These are phyloP conservation scores for Elaeis guineensis DNA, from an alignment of 176 grass and related monocot species.

Conservation along the genomic window DNA sequence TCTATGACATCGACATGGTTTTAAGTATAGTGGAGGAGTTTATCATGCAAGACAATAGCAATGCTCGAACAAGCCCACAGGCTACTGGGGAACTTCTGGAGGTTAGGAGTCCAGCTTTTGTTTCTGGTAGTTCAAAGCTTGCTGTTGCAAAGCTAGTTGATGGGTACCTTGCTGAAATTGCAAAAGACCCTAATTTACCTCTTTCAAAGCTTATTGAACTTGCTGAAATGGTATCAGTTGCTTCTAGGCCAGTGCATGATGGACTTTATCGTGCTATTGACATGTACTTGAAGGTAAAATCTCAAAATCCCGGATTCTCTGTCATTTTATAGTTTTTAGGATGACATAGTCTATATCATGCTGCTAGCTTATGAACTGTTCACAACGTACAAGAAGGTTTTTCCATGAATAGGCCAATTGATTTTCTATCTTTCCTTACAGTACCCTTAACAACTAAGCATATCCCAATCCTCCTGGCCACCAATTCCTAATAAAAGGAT, in stretches of 20 bases:
- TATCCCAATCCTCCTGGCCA: too few relatives aligned
- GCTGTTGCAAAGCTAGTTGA: slow-evolving; percentile 75
- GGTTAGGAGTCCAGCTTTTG: slow-evolving; percentile 32
- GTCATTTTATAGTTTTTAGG: too few relatives aligned
- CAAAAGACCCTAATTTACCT: slow-evolving; percentile 72
- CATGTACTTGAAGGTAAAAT: slow-evolving; percentile 88
- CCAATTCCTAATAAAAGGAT: too few relatives aligned
- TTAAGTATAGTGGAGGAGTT: slow-evolving; percentile 66
- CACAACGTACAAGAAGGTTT: too few relatives aligned
- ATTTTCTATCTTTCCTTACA: too few relatives aligned
- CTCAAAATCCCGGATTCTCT: not conserved
- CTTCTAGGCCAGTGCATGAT: slow-evolving; percentile 59
- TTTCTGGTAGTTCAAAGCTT: slow-evolving; percentile 40
- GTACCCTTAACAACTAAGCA: too few relatives aligned
- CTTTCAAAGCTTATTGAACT: slow-evolving; percentile 65
- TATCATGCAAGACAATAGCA: slow-evolving; percentile 28
- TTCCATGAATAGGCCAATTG: too few relatives aligned
- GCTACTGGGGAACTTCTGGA: slow-evolving; percentile 62
- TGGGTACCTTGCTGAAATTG: slow-evolving; percentile 83
- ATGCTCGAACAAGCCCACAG: slow-evolving; percentile 20
- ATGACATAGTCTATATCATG: too few relatives aligned
- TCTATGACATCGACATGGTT: slow-evolving; percentile 60
- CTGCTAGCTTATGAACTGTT: too few relatives aligned
- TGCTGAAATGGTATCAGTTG: slow-evolving; percentile 56
- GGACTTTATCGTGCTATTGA: slow-evolving; percentile 87